Evolutionary conservation across 2,329 filamentous ascomycete genomes (phyloP).

Genomic region (Pseudogymnoascus verrucosus): DNA sequence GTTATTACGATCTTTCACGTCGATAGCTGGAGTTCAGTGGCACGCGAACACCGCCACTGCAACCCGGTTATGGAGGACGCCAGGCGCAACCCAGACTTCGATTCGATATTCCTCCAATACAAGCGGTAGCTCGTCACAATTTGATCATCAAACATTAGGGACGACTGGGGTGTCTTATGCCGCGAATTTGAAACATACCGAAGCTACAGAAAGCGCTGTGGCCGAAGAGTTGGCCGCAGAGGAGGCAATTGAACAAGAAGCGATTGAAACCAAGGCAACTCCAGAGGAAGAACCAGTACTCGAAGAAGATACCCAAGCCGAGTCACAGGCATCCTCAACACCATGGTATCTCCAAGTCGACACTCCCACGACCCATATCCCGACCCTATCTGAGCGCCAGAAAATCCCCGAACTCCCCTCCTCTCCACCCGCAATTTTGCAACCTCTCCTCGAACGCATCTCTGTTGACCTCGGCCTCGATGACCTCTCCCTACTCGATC

Average conservation of each 20-base stretch:
- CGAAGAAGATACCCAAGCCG: neutral
- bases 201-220: neutral
- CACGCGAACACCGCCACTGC: neutral
- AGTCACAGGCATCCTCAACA: constrained; percentile 23
- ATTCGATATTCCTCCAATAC: neutral
- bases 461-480: constrained; percentile 83
- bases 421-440: constrained; percentile 61
- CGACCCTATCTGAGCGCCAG: constrained; percentile 43
- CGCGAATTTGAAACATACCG: neutral
- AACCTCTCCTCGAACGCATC: constrained; percentile 66
- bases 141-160: neutral
- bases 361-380: constrained; percentile 28
- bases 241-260: constrained; percentile 12
- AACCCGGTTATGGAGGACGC: neutral
- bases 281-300: constrained; percentile 11
- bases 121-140: neutral
- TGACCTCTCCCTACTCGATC: constrained; percentile 69
- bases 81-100: constrained; percentile 6
- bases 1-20: constrained; percentile 22
- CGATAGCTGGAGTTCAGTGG: constrained; percentile 14
- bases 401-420: constrained; percentile 48
- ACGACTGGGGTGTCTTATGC: neutral
- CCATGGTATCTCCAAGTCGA: constrained; percentile 87
- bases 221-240: neutral
- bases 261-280: constrained; percentile 14